phyloP scores from a whole-genome alignment of 192 early-diverging fungal species.

The Mortierella alpina region DNA sequence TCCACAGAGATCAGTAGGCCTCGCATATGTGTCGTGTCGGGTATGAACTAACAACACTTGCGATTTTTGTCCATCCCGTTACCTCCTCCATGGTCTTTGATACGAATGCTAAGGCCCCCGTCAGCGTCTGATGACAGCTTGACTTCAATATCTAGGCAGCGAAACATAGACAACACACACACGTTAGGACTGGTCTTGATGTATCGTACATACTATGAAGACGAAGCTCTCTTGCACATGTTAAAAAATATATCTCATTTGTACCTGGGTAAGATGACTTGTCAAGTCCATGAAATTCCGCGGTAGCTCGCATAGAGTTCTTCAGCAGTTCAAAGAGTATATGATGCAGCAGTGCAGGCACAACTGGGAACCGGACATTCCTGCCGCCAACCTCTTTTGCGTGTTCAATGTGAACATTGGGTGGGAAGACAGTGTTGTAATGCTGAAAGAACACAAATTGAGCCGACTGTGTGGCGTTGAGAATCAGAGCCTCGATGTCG shows the following conservation, averaged over 20 bases:
- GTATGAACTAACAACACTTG: too few relatives aligned
- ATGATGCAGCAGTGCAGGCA: slow-evolving; percentile 73
- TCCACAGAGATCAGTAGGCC: too few relatives aligned
- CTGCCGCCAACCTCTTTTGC: slow-evolving; percentile 43
- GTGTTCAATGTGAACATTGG: slow-evolving; percentile 43
- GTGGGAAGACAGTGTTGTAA: slow-evolving; percentile 45
- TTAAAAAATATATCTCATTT: not conserved
- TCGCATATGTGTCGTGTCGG: too few relatives aligned
- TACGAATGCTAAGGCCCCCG: slow-evolving; percentile 26
- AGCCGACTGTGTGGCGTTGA: slow-evolving; percentile 38
- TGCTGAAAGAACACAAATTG: slow-evolving; percentile 55
- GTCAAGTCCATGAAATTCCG: slow-evolving; percentile 82
- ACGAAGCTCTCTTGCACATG: not conserved
- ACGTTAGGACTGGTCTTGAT: not conserved
- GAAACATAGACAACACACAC: not conserved
- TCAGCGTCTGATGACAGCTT: slow-evolving; percentile 12
- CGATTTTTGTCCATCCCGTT: not conserved
- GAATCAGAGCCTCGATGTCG: slow-evolving; percentile 45
- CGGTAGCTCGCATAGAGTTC: slow-evolving; percentile 88
- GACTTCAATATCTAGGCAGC: slow-evolving; percentile 25
- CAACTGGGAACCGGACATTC: slow-evolving; percentile 48
- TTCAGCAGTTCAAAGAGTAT: slow-evolving; percentile 92
- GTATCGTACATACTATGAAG: not conserved
- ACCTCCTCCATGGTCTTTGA: slow-evolving; percentile 50
- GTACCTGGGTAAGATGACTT: slow-evolving; percentile 41